Evolutionary conservation across 306 rosid species (phyloP).

Genomic region (Bauhinia variegata): DNA sequence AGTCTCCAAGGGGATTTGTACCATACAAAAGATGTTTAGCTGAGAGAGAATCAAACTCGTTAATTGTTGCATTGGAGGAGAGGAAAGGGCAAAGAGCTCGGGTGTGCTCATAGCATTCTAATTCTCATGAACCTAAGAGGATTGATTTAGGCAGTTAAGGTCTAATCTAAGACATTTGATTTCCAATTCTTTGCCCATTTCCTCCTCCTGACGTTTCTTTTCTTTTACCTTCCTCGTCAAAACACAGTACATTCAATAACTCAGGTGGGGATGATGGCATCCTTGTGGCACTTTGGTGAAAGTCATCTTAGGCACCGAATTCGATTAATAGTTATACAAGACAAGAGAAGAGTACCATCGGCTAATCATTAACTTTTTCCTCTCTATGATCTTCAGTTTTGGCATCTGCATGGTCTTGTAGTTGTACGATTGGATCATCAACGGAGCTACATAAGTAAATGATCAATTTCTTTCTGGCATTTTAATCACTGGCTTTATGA

Average conservation of each 20-base stretch:
- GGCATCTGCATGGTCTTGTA: conserved; percentile 20
- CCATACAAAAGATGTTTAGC: conserved; percentile 85
- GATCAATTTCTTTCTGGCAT: no score
- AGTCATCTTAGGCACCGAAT: no score
- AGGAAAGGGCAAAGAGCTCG: conserved; percentile 76
- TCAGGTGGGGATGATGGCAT: conserved; percentile 17
- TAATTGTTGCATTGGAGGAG: conserved; percentile 50
- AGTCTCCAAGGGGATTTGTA: conserved; percentile 67
- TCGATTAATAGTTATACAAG: neutral
- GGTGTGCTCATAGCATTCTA: conserved; percentile 57
- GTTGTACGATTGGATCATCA: conserved; percentile 27
- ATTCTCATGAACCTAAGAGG: neutral
- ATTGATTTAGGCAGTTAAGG: conserved; percentile 40
- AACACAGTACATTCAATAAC: conserved; percentile 31
- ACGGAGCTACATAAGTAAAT: no score
- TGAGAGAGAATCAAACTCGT: conserved; percentile 62
- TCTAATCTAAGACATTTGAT: conserved; percentile 36
- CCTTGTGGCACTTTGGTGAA: conserved; percentile 25
- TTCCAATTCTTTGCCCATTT: conserved; percentile 35
- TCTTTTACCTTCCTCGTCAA: neutral
- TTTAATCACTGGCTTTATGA: neutral
- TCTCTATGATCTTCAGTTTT: conserved; percentile 1
- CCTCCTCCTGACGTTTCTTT: conserved; percentile 18
- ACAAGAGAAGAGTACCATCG: neutral
- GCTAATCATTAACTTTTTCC: no score